phyloP scores from a whole-genome alignment of 805 yeast species.

The Metschnikowia peoriensis region DNA sequence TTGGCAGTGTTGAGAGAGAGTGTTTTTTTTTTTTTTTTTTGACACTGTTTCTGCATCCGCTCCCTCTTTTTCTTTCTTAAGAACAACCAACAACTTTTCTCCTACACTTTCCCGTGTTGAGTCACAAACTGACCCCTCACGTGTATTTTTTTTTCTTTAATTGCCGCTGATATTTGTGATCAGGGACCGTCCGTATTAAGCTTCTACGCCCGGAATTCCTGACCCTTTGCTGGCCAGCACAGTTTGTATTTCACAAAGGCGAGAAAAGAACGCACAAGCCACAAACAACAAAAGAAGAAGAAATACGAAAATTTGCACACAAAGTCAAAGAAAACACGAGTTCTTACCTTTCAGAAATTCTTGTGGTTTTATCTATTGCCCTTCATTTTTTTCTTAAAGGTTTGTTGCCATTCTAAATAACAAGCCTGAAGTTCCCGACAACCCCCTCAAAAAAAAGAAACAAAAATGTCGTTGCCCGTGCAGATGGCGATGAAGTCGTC shows the following conservation, averaged over 20 bases:
- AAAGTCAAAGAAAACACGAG: not conserved
- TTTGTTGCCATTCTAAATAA: not conserved
- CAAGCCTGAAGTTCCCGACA: not conserved
- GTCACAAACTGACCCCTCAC: not conserved
- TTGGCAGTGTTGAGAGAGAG: not conserved
- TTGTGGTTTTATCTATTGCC: not conserved
- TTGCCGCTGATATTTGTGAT: not conserved
- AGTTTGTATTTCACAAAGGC: not conserved
- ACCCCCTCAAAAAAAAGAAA: not conserved
- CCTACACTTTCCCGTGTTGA: constrained; percentile 4
- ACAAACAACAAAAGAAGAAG: not conserved
- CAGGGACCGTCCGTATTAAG: not conserved
- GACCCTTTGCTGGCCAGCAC: not conserved
- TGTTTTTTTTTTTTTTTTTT: not conserved
- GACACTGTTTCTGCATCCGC: not conserved
- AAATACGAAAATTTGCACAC: not conserved
- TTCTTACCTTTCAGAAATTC: too few relatives aligned
- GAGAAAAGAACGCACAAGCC: not conserved
- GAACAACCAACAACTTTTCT: not conserved
- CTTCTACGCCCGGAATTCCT: not conserved
- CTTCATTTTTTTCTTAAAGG: not conserved
- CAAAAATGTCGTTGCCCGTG: constrained; percentile 19
- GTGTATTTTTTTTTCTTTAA: not conserved
- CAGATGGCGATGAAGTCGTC: constrained; percentile 22
- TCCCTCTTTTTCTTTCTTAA: not conserved